phyloP scores from a whole-genome alignment of 2,329 filamentous ascomycete species.

The Tolypocladium cylindrosporum region DNA sequence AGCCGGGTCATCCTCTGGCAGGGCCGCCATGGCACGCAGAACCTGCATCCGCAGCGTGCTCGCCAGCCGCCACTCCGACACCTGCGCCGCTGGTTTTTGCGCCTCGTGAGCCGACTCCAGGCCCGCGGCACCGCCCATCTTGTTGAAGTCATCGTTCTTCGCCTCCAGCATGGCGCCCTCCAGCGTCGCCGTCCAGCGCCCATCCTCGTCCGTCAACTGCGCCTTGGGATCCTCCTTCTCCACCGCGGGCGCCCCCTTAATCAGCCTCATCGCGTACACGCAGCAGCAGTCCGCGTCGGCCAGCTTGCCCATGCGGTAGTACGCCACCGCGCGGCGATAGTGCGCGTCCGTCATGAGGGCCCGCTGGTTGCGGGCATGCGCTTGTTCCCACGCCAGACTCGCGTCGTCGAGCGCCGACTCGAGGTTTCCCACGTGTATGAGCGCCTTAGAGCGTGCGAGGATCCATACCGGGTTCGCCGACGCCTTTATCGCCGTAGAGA shows the following conservation, averaged over 20 bases:
- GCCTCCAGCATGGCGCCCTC: constrained; percentile 18
- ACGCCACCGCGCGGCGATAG: constrained; percentile 65
- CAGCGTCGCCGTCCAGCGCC: constrained; percentile 34
- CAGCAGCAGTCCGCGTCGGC: constrained; percentile 69
- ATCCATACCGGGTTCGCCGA: constrained; percentile 68
- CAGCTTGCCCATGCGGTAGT: constrained; percentile 59
- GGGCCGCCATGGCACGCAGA: constrained; percentile 31
- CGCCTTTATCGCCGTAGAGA: constrained; percentile 55
- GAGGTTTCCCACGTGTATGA: constrained; percentile 53
- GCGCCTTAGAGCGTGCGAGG: constrained; percentile 70
- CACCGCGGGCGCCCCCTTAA: constrained; percentile 18
- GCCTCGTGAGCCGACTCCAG: background rate
- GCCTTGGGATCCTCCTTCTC: constrained; percentile 21
- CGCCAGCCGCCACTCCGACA: constrained; percentile 27
- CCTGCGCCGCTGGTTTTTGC: constrained; percentile 1
- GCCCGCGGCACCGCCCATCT: background rate
- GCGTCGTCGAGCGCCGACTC: constrained; percentile 60
- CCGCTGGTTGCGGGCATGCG: constrained; percentile 58
- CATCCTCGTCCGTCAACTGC: constrained; percentile 29
- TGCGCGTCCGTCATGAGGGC: constrained; percentile 74
- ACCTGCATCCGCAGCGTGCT: constrained; percentile 36
- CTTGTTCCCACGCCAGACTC: constrained; percentile 52
- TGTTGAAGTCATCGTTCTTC: constrained; percentile 19
- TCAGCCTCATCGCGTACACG: constrained; percentile 38
- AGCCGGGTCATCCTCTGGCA: constrained; percentile 32